These are phyloP conservation scores for Dothidotthia symphoricarpi DNA, from an alignment of 2,329 filamentous ascomycete genomes.

Conservation along the genomic window DNA sequence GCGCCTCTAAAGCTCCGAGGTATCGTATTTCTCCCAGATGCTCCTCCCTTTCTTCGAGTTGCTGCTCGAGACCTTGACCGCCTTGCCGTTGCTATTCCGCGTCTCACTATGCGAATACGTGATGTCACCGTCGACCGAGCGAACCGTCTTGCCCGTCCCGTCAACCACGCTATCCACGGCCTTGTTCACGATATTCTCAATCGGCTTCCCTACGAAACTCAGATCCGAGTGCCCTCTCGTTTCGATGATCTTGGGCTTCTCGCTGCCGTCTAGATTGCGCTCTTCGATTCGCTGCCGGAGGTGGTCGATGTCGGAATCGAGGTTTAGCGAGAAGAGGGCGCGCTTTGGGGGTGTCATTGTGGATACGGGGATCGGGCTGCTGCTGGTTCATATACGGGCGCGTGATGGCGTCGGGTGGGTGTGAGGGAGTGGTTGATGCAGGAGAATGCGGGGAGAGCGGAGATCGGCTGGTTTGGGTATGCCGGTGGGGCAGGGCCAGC, in stretches of 20 bases:
- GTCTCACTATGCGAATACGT: constrained; percentile 14
- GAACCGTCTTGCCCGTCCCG: constrained; percentile 24
- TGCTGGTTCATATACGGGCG: constrained; percentile 24
- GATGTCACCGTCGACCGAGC: constrained; percentile 24
- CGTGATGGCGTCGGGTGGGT: constrained; percentile 14
- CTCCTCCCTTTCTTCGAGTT: constrained; percentile 11
- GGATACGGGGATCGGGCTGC: constrained; percentile 1
- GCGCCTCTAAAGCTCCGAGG: constrained; percentile 27
- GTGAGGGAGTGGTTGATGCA: constrained; percentile 12
- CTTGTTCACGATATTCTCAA: constrained; percentile 34
- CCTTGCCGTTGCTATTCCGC: constrained; percentile 6
- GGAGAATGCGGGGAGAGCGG: constrained; percentile 20
- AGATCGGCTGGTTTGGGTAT: constrained; percentile 28
- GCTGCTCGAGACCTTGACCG: constrained; percentile 7
- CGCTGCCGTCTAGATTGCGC: constrained; percentile 32
- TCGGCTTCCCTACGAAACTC: constrained; percentile 40
- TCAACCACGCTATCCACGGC: constrained; percentile 34
- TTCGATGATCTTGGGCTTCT: constrained; percentile 38
- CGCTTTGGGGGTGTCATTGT: constrained; percentile 30
- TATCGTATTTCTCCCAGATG: constrained; percentile 35
- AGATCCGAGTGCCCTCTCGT: constrained; percentile 30
- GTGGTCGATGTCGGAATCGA: constrained; percentile 43
- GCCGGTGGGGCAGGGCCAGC: constrained; percentile 15
- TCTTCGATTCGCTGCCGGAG: constrained; percentile 40
- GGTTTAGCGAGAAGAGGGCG: constrained; percentile 40